Percentiles rank a stretch among this genome's conserved stretches.
phyloP scores from a whole-genome alignment of 257 asterid species.

The Solanum appendiculatum region DNA sequence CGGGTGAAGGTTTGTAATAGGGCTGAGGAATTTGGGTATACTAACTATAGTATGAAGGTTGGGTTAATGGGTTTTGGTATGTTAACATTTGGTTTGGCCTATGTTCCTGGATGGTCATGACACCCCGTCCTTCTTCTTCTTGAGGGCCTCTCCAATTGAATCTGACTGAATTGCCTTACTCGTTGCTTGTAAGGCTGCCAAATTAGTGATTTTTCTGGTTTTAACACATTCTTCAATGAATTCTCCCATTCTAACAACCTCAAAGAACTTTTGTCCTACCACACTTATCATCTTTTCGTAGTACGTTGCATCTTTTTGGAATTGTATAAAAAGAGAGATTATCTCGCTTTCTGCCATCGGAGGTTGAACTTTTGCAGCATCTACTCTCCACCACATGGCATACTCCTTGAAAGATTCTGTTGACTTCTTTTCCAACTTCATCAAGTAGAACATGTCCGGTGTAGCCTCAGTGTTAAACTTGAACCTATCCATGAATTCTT shows the following conservation, averaged over 20 bases:
- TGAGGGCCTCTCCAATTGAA: too few species aligned
- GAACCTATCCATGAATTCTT: neutral
- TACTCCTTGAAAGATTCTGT: neutral
- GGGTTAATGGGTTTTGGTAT: neutral
- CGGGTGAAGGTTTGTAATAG: neutral
- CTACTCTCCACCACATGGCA: neutral
- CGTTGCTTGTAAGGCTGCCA: neutral
- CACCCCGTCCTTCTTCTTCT: neutral
- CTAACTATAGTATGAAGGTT: neutral
- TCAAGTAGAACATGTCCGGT: too few species aligned
- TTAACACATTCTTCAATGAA: neutral
- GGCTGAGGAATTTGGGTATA: neutral
- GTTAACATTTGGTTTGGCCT: too few species aligned
- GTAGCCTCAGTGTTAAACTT: neutral
- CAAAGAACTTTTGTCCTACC: neutral
- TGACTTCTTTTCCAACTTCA: too few species aligned
- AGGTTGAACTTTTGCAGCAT: neutral
- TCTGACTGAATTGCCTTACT: neutral
- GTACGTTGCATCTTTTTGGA: neutral
- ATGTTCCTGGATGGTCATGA: too few species aligned
- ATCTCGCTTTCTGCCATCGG: neutral
- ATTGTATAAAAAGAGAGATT: neutral
- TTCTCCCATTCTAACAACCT: neutral
- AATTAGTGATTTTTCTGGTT: too few species aligned
- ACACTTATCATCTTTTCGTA: neutral